Percentiles rank a stretch among this genome's conserved stretches.
Conservation (phyloP, 2,329 filamentous ascomycete genomes). For the Arthroderma sp. region DNA sequence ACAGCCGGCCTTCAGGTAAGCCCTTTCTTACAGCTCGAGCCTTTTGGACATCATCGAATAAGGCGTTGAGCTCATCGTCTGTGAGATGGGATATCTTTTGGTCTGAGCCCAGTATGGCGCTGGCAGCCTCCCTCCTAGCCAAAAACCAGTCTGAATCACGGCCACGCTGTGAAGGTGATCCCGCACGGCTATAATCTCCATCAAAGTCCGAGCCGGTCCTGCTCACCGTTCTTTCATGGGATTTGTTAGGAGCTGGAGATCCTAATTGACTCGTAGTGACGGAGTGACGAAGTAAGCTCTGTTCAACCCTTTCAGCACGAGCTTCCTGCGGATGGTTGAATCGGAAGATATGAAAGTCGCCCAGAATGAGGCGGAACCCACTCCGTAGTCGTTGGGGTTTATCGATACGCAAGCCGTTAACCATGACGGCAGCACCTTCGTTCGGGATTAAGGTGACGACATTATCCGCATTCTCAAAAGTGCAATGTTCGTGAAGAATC, state of each 20-base stretch:
- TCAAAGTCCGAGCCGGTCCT: constrained; percentile 66
- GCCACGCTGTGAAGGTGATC: constrained; percentile 58
- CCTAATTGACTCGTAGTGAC: constrained; percentile 51
- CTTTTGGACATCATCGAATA: constrained; percentile 88
- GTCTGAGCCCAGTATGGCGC: constrained; percentile 75
- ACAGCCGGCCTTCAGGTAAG: constrained; percentile 40
- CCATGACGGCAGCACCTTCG: constrained; percentile 94
- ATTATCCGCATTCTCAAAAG: constrained; percentile 85
- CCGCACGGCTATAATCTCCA: constrained; percentile 56
- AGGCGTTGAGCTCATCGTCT: constrained; percentile 82
- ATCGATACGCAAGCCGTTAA: constrained; percentile 82
- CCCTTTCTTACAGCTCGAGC: constrained; percentile 74
- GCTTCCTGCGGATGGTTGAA: constrained; percentile 98
- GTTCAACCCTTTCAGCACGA: constrained; percentile 76
- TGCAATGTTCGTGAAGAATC: constrained; percentile 84
- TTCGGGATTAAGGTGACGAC: constrained; percentile 81
- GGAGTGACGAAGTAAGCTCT: constrained; percentile 77
- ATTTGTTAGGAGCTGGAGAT: constrained; percentile 42
- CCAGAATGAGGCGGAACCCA: constrained; percentile 86
- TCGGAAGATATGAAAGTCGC: constrained; percentile 91
- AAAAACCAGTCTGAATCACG: constrained; percentile 91
- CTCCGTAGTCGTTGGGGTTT: constrained; percentile 77
- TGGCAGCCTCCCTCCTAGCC: constrained; percentile 83
- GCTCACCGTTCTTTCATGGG: constrained; percentile 70
- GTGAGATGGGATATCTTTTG: constrained; percentile 82